These are phyloP conservation scores for Exophiala aquamarina DNA, from an alignment of 2,329 filamentous ascomycete genomes.

Conservation along the genomic window DNA sequence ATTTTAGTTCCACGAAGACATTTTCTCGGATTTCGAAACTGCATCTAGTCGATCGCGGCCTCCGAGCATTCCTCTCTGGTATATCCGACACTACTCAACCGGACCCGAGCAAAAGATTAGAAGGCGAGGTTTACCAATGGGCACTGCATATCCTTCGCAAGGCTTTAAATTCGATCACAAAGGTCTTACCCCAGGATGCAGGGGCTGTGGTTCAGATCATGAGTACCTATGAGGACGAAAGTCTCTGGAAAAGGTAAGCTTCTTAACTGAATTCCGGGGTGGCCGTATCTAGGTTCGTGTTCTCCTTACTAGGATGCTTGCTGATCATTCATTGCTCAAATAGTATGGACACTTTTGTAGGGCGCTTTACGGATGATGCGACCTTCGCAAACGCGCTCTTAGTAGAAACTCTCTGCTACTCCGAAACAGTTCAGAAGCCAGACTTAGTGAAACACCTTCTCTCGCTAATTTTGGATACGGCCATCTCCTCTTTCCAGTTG, in stretches of 20 bases:
- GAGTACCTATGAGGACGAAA: neutral
- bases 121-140: slow-evolving; percentile 1
- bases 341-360: slow-evolving; percentile 4
- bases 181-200: slow-evolving; percentile 1
- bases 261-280: no score
- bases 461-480: slow-evolving; percentile 3
- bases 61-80: slow-evolving; percentile 6
- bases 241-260: neutral
- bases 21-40: slow-evolving; percentile 9
- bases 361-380: slow-evolving; percentile 1
- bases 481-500: slow-evolving; percentile 2
- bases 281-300: no score
- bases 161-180: slow-evolving; percentile 1
- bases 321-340: neutral
- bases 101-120: neutral
- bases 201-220: slow-evolving; percentile 1
- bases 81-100: neutral
- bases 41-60: slow-evolving; percentile 7
- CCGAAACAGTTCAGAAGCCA: neutral
- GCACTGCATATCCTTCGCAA: neutral
- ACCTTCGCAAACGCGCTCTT: slow-evolving; percentile 2
- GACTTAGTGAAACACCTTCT: neutral
- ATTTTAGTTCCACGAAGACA: neutral
- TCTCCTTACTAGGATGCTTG: slow-evolving; percentile 2
- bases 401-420: slow-evolving; percentile 1